Base-by-base conservation (phyloP, 352 stramenopile genomes). In the Phytophthora meadii region DNA sequence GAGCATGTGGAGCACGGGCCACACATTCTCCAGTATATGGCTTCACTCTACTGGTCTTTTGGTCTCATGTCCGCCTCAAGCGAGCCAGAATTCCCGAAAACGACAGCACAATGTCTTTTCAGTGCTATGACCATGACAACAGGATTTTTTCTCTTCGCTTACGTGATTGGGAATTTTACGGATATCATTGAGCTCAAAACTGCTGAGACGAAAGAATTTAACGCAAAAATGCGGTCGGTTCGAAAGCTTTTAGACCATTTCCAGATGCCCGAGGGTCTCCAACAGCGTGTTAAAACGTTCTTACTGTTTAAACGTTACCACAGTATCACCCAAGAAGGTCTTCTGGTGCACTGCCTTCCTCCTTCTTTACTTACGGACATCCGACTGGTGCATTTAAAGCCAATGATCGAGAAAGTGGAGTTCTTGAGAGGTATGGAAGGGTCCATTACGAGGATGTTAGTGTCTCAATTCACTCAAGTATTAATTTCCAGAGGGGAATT, bases 121-220 rank as follows among this genome's bases (percentile, higher is more conserved):
- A 86, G 56, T 28, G 70, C 88, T 8, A 19, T 80, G 11, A 88
- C 80, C 2, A 90, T 90, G 79, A 90, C 82, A 2, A 76, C 51
- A 1, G 84, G 84, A 0, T 90, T 93, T 24, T 93, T 93, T 30
- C 54, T 90, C 5, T 83, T 93, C 15, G 80, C 84, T 5, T 93
- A 93, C 52, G 78, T 93, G n/a, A 72, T 93, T 25, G 82, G 84
- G 3, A 93, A 92, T 45, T 82, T 93, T 24, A 61, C 74, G 1
- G 81, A 90, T 46, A 87, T 82, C 4, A 87, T 86, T 19, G 76
- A 88, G 39, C 65, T 90, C 27, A 78, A 79, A 30, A 81, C 87
- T 22, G 74, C 72, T 1, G 82, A 89, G 32, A 88, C 86, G 25
- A 84, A 77, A 9, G 75, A 87, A n/a, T 93, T 90, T 37, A 80